phyloP scores from a whole-genome alignment of 768 basidiomycete species.

The Epithele typhae region DNA sequence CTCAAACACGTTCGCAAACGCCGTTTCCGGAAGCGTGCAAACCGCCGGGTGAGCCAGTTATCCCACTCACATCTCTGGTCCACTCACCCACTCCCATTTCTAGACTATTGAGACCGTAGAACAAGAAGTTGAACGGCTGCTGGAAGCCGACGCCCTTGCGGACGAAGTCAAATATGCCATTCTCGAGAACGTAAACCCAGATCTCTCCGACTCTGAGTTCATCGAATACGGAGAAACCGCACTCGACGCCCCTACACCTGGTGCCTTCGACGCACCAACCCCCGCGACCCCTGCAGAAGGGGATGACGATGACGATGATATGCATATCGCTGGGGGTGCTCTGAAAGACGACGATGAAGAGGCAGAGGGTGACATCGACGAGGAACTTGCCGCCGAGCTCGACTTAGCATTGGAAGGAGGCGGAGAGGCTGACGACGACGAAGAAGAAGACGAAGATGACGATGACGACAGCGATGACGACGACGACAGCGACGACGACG shows the following conservation, averaged over 20 bases:
- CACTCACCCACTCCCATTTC: background rate
- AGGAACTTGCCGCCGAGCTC: conserved; percentile 83
- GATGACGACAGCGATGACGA: conserved; percentile 46
- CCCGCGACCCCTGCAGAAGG: conserved; percentile 53
- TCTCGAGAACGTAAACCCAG: conserved; percentile 87
- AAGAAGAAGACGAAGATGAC: conserved; percentile 68
- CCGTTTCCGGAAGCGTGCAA: conserved; percentile 87
- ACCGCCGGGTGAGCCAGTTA: conserved; percentile 55
- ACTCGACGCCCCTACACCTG: conserved; percentile 62
- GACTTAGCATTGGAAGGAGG: conserved; percentile 78
- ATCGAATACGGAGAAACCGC: conserved; percentile 51
- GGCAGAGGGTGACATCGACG: conserved; percentile 78
- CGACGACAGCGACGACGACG: conserved; percentile 72
- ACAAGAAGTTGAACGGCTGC: conserved; percentile 83
- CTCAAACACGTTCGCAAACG: conserved; percentile 87
- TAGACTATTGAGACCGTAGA: conserved; percentile 95
- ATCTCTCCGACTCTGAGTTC: conserved; percentile 86
- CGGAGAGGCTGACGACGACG: conserved; percentile 56
- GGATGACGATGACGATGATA: conserved; percentile 42
- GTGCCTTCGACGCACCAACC: conserved; percentile 54
- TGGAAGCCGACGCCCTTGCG: conserved; percentile 77
- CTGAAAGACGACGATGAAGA: conserved; percentile 54
- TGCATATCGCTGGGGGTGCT: conserved; percentile 48
- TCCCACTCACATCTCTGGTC: no score
- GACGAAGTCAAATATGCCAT: conserved; percentile 77